Conservation (phyloP, 306 rosid genomes). For the Pterocarpus santalinus region DNA sequence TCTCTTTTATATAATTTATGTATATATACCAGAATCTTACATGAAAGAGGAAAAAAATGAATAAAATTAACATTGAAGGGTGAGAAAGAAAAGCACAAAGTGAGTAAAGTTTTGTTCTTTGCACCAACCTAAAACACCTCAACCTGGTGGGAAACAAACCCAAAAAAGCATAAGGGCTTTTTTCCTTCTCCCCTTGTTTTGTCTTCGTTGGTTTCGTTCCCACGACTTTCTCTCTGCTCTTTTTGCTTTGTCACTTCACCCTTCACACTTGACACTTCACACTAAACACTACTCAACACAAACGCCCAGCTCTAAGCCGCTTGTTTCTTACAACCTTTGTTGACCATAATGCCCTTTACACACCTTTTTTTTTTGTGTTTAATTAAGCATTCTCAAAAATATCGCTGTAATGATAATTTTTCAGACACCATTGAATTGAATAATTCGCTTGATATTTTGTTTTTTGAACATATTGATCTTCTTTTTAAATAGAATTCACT, state of each 20-base stretch:
- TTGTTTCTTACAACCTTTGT: slow-evolving; percentile 4
- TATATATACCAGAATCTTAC: slow-evolving; percentile 34
- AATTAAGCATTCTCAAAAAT: too few relatives aligned
- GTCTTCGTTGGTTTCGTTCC: slow-evolving; percentile 57
- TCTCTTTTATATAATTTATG: not conserved
- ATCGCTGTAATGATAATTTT: too few relatives aligned
- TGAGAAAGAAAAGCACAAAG: slow-evolving; percentile 54
- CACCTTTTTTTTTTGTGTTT: too few relatives aligned
- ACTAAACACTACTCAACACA: not conserved
- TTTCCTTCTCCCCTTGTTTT: slow-evolving; percentile 53
- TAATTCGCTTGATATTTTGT: too few relatives aligned
- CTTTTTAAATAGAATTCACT: too few relatives aligned
- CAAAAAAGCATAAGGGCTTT: slow-evolving; percentile 70
- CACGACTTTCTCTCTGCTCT: slow-evolving; percentile 58
- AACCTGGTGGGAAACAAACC: slow-evolving; percentile 63
- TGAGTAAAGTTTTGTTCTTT: slow-evolving; percentile 56
- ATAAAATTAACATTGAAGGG: slow-evolving; percentile 42
- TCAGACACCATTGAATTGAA: too few relatives aligned
- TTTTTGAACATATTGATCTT: too few relatives aligned
- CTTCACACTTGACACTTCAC: slow-evolving; percentile 29
- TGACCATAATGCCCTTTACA: slow-evolving; percentile 52
- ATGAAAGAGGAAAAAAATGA: not conserved
- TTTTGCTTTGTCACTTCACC: slow-evolving; percentile 52
- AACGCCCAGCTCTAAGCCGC: slow-evolving; percentile 19
- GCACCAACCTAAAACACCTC: slow-evolving; percentile 61